Conservation (phyloP, 768 basidiomycete genomes). For the Baorangia bicolor region DNA sequence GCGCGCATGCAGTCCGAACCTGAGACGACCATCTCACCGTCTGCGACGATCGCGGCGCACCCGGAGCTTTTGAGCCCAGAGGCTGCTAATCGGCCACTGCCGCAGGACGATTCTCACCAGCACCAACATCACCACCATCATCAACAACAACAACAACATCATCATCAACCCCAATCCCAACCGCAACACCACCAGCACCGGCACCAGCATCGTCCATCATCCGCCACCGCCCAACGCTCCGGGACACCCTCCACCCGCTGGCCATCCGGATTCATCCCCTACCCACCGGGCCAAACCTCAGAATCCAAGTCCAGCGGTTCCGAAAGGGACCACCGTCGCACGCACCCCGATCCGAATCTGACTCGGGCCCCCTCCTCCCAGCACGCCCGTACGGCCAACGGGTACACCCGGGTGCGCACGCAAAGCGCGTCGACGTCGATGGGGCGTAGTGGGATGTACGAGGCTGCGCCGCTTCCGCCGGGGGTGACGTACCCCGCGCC, state of each 20-base stretch:
- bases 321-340: constrained; percentile 5
- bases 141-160: constrained; percentile 3
- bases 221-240: constrained; percentile 4
- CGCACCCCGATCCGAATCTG: neutral
- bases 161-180: neutral
- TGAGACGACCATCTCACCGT: constrained; percentile 35
- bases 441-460: constrained; percentile 14
- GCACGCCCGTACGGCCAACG: neutral
- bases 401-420: constrained; percentile 8
- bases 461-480: constrained; percentile 25
- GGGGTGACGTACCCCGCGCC: constrained; percentile 30
- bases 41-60: constrained; percentile 30
- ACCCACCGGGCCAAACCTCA: neutral
- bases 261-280: constrained; percentile 22
- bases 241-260: constrained; percentile 10
- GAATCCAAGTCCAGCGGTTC: neutral
- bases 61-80: constrained; percentile 47
- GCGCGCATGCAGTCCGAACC: constrained; percentile 38
- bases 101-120: constrained; percentile 14
- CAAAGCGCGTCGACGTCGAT: constrained; percentile 14
- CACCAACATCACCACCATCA: neutral
- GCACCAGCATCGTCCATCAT: neutral
- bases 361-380: no score
- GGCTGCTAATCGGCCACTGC: constrained; percentile 31
- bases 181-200: neutral